These are phyloP conservation scores for Komagataella pseudopastoris DNA, from an alignment of 805 yeast species.

Conservation along the genomic window DNA sequence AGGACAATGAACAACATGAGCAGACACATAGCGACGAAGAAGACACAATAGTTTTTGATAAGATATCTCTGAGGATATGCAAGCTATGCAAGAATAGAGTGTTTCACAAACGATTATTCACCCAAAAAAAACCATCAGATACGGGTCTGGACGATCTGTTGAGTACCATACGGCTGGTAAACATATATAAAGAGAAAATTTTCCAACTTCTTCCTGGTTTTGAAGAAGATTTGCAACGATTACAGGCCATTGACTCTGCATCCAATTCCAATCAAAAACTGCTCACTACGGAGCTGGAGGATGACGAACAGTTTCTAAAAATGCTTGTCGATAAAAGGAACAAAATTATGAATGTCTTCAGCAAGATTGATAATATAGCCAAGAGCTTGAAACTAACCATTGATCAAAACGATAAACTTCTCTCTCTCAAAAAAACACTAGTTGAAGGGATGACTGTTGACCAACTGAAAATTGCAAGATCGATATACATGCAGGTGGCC, in stretches of 20 bases:
- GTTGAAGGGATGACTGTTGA: constrained; percentile 16
- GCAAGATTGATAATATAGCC: constrained; percentile 34
- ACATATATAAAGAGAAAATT: constrained; percentile 10
- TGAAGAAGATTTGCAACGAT: constrained; percentile 2
- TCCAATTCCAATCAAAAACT: neutral
- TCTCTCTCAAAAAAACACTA: neutral
- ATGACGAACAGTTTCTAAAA: constrained; percentile 11
- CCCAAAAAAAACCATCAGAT: constrained; percentile 17
- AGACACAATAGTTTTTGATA: constrained; percentile 7
- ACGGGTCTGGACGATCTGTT: constrained; percentile 16
- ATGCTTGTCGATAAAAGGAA: constrained; percentile 26
- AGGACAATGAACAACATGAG: constrained; percentile 2
- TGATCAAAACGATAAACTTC: constrained; percentile 5
- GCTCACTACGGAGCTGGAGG: constrained; percentile 1
- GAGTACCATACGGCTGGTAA: constrained; percentile 19
- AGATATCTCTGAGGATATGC: constrained; percentile 45
- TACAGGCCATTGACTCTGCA: neutral
- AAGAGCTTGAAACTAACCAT: constrained; percentile 24
- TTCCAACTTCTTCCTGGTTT: constrained; percentile 8
- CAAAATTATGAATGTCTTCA: constrained; percentile 33
- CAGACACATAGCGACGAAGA: constrained; percentile 4
- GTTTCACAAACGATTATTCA: constrained; percentile 39
- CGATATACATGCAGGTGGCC: constrained; percentile 44
- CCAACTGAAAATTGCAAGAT: constrained; percentile 31
- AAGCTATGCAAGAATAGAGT: constrained; percentile 50